phyloP scores from a whole-genome alignment of 441 rosid genomes.

The Metrosideros polymorpha region DNA sequence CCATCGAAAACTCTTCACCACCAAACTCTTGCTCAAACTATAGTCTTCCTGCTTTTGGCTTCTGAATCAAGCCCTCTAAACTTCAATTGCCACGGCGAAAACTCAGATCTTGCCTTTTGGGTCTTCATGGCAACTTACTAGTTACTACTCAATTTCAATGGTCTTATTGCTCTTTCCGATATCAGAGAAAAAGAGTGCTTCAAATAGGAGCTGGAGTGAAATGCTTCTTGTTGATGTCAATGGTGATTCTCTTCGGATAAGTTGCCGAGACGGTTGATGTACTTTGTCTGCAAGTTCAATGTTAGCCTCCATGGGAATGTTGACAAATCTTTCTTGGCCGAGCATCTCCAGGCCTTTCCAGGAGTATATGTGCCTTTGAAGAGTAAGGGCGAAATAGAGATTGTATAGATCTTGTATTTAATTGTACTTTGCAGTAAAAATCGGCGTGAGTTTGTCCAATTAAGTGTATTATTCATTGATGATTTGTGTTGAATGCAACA shows the following conservation, averaged over 20 bases:
- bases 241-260: not conserved
- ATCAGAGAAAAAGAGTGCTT: not conserved
- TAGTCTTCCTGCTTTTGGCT: no score
- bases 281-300: not conserved
- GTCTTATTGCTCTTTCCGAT: no score
- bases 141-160: no score
- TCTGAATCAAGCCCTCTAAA: no score
- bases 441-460: not conserved
- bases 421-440: not conserved
- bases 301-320: not conserved
- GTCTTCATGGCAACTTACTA: no score
- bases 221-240: not conserved
- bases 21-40: no score
- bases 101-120: no score
- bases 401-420: not conserved
- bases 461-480: not conserved
- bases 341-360: not conserved
- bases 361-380: not conserved
- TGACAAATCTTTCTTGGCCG: not conserved
- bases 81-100: no score
- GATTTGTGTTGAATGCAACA: not conserved
- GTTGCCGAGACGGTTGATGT: not conserved
- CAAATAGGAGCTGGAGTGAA: not conserved
- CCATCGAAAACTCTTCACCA: no score
- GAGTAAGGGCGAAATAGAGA: not conserved